These are phyloP conservation scores for Sequoia sempervirens DNA, from an alignment of 75 land plant species.

Conservation along the genomic window DNA sequence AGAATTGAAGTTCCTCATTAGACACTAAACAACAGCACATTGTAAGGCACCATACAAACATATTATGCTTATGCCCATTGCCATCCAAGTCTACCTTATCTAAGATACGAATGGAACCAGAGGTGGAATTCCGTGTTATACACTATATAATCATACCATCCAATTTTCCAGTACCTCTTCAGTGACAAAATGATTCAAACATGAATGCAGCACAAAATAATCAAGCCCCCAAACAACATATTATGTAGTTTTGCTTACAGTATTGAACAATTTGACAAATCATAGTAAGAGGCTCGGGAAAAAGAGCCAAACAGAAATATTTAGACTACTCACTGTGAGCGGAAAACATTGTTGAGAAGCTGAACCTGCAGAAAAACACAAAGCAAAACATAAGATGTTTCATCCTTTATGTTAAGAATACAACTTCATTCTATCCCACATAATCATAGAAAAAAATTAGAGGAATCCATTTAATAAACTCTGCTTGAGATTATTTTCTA, in stretches of 20 bases:
- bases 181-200: background rate
- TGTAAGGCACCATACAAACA: no score
- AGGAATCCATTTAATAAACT: background rate
- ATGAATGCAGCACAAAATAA: background rate
- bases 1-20: no score
- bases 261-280: background rate
- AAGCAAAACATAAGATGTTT: background rate
- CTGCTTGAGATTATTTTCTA: background rate
- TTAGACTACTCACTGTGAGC: constrained; percentile 61
- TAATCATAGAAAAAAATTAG: no score
- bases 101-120: no score
- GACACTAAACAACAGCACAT: no score
- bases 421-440: background rate
- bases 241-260: background rate
- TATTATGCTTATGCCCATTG: no score
- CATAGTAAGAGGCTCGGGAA: background rate
- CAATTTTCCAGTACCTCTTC: no score
- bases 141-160: no score
- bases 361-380: constrained; percentile 60
- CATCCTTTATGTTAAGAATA: background rate
- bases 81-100: no score
- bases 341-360: constrained; percentile 79
- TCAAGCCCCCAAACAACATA: background rate
- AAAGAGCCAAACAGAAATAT: background rate
- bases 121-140: no score